Conservation (phyloP, 345 rosid genomes). For the Citrus maxima region DNA sequence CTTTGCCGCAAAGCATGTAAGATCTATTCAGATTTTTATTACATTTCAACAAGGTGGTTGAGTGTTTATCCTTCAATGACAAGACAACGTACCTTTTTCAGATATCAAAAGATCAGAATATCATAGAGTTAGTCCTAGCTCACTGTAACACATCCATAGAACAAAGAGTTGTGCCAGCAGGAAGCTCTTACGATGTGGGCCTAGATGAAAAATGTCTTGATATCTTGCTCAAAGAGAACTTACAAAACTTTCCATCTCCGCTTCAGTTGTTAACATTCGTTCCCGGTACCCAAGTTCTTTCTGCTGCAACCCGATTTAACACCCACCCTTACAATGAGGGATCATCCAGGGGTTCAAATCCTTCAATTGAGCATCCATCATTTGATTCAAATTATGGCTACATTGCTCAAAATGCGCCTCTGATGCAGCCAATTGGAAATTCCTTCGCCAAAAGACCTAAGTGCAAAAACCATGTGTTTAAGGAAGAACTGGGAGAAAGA, state of each 20-base stretch:
- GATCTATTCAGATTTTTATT: slow-evolving; percentile 10
- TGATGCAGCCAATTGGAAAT: slow-evolving; percentile 19
- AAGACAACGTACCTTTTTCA: slow-evolving; percentile 23
- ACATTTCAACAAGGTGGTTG: not conserved
- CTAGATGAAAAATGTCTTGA: slow-evolving; percentile 16
- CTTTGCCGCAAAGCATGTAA: slow-evolving; percentile 56
- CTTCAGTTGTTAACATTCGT: slow-evolving; percentile 16
- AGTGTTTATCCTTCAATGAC: not conserved
- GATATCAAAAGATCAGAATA: slow-evolving; percentile 56
- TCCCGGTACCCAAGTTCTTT: slow-evolving; percentile 20
- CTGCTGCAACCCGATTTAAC: slow-evolving; percentile 12
- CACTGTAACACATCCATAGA: slow-evolving; percentile 33
- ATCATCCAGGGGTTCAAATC: slow-evolving; percentile 48
- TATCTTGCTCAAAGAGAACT: slow-evolving; percentile 20
- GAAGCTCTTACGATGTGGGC: slow-evolving; percentile 7
- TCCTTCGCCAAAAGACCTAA: slow-evolving; percentile 18
- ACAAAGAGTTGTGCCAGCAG: slow-evolving; percentile 24
- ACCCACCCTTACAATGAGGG: slow-evolving; percentile 40
- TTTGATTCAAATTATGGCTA: slow-evolving; percentile 23
- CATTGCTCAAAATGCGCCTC: slow-evolving; percentile 17
- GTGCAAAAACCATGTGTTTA: slow-evolving; percentile 5
- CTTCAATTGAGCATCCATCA: slow-evolving; percentile 32
- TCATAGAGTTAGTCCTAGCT: slow-evolving; percentile 45
- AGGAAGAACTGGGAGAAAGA: slow-evolving; percentile 22
- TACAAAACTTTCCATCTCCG: slow-evolving; percentile 14